Percentiles rank a stretch among this genome's conserved stretches.
Conservation (phyloP, 805 yeast genomes). For the Candida yuanshanica region DNA sequence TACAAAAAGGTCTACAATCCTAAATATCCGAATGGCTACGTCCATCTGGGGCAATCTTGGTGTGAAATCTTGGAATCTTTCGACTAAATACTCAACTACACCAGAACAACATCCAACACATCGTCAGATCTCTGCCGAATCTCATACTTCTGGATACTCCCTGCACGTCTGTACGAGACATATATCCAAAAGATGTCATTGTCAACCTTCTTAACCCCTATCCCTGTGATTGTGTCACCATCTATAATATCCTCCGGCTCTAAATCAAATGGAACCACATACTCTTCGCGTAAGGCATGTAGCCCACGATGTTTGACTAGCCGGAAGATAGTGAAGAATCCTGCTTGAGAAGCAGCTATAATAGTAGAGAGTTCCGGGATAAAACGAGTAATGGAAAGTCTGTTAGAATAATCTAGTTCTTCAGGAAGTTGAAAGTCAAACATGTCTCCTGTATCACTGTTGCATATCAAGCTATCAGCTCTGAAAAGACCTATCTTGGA, state of each 20-base stretch:
- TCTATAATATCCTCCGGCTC: not conserved
- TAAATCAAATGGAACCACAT: not conserved
- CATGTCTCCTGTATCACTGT: constrained; percentile 38
- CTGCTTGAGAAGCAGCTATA: constrained; percentile 38
- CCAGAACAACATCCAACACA: not conserved
- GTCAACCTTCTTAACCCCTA: not conserved
- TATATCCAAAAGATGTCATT: not conserved
- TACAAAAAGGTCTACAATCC: too few relatives aligned
- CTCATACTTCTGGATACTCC: not conserved
- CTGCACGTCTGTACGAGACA: not conserved
- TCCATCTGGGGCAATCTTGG: too few relatives aligned
- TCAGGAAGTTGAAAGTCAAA: constrained; percentile 29
- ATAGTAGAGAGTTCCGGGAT: constrained; percentile 37
- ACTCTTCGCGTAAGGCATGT: constrained; percentile 37
- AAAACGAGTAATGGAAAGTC: constrained; percentile 26
- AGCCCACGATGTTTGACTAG: constrained; percentile 37
- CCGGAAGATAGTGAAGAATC: constrained; percentile 37
- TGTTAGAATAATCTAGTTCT: constrained; percentile 14
- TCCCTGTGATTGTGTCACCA: not conserved
- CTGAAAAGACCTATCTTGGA: constrained; percentile 39
- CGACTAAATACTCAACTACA: too few relatives aligned
- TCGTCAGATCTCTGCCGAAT: not conserved
- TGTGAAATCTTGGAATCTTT: too few relatives aligned
- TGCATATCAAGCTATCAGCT: constrained; percentile 40
- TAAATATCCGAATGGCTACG: too few relatives aligned